Conservation (phyloP, 306 rosid genomes). For the Lathyrus tuberosus region DNA sequence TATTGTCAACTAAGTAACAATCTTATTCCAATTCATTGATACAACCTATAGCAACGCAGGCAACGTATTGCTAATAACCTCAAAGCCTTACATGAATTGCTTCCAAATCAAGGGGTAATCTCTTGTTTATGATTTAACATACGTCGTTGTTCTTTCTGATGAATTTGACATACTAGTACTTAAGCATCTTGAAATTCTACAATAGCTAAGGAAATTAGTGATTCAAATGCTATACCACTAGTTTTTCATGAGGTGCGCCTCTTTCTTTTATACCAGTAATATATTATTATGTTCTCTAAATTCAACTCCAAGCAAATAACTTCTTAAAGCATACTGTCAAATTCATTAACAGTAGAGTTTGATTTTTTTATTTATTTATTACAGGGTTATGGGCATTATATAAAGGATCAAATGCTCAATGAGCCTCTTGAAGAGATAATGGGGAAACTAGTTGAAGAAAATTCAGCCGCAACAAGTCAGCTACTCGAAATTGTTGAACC, state of each 20-base stretch:
- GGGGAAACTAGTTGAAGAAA: constrained; percentile 73
- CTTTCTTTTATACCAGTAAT: constrained; percentile 7
- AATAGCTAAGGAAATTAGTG: constrained; percentile 38
- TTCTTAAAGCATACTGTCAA: not conserved
- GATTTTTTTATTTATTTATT: not conserved
- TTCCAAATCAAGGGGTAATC: constrained; percentile 73
- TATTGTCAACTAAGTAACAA: constrained; percentile 15
- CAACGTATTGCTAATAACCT: too few species aligned
- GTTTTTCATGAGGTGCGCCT: constrained; percentile 73
- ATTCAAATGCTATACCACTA: constrained; percentile 59
- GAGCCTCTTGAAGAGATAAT: constrained; percentile 97
- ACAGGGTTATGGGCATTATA: constrained; percentile 88
- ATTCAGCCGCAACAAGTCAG: constrained; percentile 59
- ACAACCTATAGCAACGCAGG: constrained; percentile 20
- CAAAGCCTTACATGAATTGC: constrained; percentile 35
- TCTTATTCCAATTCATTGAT: constrained; percentile 9
- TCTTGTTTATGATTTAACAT: constrained; percentile 9
- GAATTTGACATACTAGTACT: not conserved
- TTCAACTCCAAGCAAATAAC: not conserved
- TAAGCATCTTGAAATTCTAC: not conserved
- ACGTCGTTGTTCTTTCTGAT: constrained; percentile 11
- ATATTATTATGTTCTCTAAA: not conserved
- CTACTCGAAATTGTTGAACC: too few species aligned
- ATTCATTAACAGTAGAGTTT: constrained; percentile 5
- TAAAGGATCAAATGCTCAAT: constrained; percentile 54